Base-by-base conservation (phyloP, 495 filamentous ascomycete species). In the Glarea lozoyensis region DNA sequence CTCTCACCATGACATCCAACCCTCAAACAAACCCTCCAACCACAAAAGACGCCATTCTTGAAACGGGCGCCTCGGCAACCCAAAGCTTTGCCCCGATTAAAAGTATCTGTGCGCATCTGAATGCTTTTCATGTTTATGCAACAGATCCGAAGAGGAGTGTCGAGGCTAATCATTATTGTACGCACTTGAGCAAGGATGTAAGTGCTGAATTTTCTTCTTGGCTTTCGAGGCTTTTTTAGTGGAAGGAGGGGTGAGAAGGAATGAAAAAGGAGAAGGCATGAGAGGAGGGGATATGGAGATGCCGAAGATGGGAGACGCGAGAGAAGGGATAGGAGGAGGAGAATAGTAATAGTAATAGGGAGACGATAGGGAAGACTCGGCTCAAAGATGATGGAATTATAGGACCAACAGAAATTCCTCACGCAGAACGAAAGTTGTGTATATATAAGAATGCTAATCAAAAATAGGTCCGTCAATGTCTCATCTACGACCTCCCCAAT, bases 401-500 rank as follows among this genome's bases (percentile, higher is more conserved):
- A n/a, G n/a, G n/a, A n/a, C n/a, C n/a, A n/a, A n/a, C n/a, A n/a
- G n/a, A n/a, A n/a, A n/a, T n/a, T n/a, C n/a, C n/a, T n/a, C n/a
- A n/a, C n/a, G n/a, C n/a, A n/a, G n/a, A n/a, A n/a, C n/a, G n/a
- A n/a, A n/a, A 29, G 25, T 29, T 29, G 25, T 29, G 7, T 29
- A 7, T 7, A 7, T 29, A 59, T 13, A 29, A 38, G 10, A 48
- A 47, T 36, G 55, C 57, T 24, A 40, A 17, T 3, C 24, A 10
- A 9, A 11, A 27, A 25, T 13, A 52, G 49, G 44, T 58, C 11
- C 36, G 64, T 12, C 61, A 64, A 46, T 96, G 90, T 54, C 72
- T 95, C 29, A 76, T 95, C 38, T 94, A 94, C 69, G 86, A 90
- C 60, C 70, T 72, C 1, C 65, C 77, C 0, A 60, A 62, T 0